phyloP scores from a whole-genome alignment of 768 basidiomycete species.

The Collybiopsis luxurians region DNA sequence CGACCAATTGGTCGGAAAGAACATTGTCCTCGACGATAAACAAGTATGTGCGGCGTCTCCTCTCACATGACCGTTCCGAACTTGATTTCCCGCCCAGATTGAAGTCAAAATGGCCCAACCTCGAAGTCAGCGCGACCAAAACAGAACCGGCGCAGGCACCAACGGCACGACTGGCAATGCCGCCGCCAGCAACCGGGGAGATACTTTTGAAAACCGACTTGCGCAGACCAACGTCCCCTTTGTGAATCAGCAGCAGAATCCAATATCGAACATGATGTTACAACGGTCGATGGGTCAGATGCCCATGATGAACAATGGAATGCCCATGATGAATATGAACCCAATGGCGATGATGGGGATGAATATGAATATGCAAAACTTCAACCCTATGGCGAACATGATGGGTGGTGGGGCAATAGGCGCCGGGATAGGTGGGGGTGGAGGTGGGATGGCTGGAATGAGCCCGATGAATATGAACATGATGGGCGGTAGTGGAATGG shows the following conservation, averaged over 20 bases:
- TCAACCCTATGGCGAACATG: slow-evolving; percentile 33
- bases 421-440: slow-evolving; percentile 10
- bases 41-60: slow-evolving; percentile 51
- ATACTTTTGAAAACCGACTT: slow-evolving; percentile 32
- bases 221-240: slow-evolving; percentile 30
- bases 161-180: slow-evolving; percentile 27
- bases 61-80: neutral
- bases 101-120: slow-evolving; percentile 84
- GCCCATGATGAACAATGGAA: slow-evolving; percentile 37
- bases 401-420: slow-evolving; percentile 15
- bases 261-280: slow-evolving; percentile 44
- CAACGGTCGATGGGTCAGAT: slow-evolving; percentile 45
- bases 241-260: slow-evolving; percentile 34
- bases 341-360: slow-evolving; percentile 51
- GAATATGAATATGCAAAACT: slow-evolving; percentile 36
- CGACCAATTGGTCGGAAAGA: slow-evolving; percentile 63
- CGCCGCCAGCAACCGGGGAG: slow-evolving; percentile 19
- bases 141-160: slow-evolving; percentile 27
- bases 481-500: slow-evolving; percentile 13
- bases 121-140: slow-evolving; percentile 58
- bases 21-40: slow-evolving; percentile 72
- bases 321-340: slow-evolving; percentile 42
- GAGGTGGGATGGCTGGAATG: slow-evolving; percentile 35
- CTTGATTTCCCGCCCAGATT: slow-evolving; percentile 43
- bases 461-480: slow-evolving; percentile 27